These are phyloP conservation scores for Annulohypoxylon stygium DNA, from an alignment of 495 filamentous ascomycete species.

Conservation along the genomic window DNA sequence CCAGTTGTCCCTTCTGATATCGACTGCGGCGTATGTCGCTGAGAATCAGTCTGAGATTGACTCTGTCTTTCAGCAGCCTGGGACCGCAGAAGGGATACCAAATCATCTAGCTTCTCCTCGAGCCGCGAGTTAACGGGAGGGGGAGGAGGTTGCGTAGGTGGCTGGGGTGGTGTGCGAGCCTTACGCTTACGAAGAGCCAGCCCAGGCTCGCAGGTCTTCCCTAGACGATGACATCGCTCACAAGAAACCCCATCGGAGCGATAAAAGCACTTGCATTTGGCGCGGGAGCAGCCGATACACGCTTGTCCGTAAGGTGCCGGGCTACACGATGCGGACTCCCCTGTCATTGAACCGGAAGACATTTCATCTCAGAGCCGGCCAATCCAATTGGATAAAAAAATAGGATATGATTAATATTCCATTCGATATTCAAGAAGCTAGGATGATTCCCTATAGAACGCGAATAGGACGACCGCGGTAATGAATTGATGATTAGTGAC, in stretches of 20 bases:
- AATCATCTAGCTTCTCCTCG: conserved; percentile 49
- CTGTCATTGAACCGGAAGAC: conserved; percentile 14
- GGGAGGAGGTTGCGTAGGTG: conserved; percentile 12
- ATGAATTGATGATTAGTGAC: conserved; percentile 2
- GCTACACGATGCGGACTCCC: conserved; percentile 30
- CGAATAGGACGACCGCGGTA: neutral
- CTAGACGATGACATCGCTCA: conserved; percentile 49
- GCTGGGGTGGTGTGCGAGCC: conserved; percentile 22
- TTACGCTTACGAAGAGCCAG: conserved; percentile 43
- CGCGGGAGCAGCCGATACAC: conserved; percentile 45
- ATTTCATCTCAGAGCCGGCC: conserved; percentile 21
- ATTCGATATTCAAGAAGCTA: neutral
- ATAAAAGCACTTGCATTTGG: conserved; percentile 51
- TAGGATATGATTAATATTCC: neutral
- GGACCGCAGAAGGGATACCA: conserved; percentile 44
- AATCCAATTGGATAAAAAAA: neutral
- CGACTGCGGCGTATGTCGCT: conserved; percentile 24
- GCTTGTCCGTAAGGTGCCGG: conserved; percentile 48
- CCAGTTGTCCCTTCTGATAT: conserved; percentile 11
- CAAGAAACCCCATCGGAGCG: conserved; percentile 38
- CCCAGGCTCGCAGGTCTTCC: conserved; percentile 43
- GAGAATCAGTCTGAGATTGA: conserved; percentile 11
- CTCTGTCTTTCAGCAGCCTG: conserved; percentile 37
- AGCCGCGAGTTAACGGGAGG: conserved; percentile 27
- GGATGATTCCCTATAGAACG: neutral